Conservation (phyloP, 2,329 filamentous ascomycete species). For the Phoma sp. region DNA sequence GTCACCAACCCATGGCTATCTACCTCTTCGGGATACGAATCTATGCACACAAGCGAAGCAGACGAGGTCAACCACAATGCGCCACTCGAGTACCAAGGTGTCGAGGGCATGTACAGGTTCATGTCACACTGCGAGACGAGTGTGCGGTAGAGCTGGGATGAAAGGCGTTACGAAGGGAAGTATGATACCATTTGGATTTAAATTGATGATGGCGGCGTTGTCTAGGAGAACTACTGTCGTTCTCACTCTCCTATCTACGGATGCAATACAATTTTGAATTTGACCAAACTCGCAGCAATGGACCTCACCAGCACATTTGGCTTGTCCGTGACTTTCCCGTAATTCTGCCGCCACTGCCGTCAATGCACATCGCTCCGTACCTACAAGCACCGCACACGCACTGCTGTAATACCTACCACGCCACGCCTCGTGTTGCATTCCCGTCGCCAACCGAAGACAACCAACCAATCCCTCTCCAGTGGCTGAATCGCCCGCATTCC, state of each 20-base stretch:
- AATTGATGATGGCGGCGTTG: constrained; percentile 31
- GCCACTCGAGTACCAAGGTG: constrained; percentile 65
- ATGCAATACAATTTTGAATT: not conserved
- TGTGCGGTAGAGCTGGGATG: constrained; percentile 3
- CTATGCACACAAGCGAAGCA: constrained; percentile 61
- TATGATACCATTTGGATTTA: constrained; percentile 38
- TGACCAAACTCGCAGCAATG: too few species aligned
- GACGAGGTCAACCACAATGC: constrained; percentile 47
- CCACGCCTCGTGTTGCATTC: too few species aligned
- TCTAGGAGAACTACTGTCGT: constrained; percentile 11
- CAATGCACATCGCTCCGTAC: not conserved
- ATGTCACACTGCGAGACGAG: constrained; percentile 66
- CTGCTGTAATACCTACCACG: too few species aligned
- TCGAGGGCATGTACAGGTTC: constrained; percentile 71
- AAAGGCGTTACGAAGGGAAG: constrained; percentile 15
- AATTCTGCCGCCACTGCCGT: not conserved
- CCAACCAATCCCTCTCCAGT: too few species aligned
- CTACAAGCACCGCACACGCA: too few species aligned
- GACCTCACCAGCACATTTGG: too few species aligned
- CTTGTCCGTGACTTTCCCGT: not conserved
- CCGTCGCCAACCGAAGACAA: too few species aligned
- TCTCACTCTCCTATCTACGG: constrained; percentile 27
- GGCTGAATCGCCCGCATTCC: too few species aligned
- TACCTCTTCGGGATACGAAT: constrained; percentile 62
- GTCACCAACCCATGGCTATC: constrained; percentile 62